Evolutionary conservation across 805 yeast species (phyloP).

Genomic region (Myxozyma sirexii): DNA sequence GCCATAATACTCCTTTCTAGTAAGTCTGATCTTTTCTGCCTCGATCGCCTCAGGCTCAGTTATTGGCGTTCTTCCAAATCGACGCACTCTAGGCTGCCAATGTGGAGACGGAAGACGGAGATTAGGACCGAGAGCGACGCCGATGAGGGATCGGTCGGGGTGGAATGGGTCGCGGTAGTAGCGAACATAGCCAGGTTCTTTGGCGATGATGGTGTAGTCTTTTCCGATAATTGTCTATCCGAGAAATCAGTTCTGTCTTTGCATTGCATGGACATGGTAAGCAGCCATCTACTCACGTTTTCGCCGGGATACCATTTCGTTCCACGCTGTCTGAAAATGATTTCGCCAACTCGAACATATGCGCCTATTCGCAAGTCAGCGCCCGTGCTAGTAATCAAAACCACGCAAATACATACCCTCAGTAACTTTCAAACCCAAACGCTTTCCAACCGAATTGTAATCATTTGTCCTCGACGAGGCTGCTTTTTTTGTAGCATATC

Average conservation of each 20-base stretch:
- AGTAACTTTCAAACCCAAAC: conserved; percentile 86
- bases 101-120: conserved; percentile 81
- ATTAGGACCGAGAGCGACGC: conserved; percentile 72
- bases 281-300: conserved; percentile 50
- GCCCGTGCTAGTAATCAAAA: background rate
- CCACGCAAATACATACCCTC: conserved; percentile 59
- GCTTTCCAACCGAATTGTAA: conserved; percentile 92
- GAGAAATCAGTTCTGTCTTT: background rate
- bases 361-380: conserved; percentile 40
- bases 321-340: conserved; percentile 92
- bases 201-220: conserved; percentile 89
- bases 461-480: conserved; percentile 93
- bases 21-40: conserved; percentile 61
- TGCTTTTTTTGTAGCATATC: conserved; percentile 91
- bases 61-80: conserved; percentile 72
- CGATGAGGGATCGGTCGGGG: conserved; percentile 86
- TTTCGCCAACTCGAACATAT: conserved; percentile 76
- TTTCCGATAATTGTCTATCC: conserved; percentile 63
- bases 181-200: conserved; percentile 90
- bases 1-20: conserved; percentile 61
- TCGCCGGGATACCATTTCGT: conserved; percentile 94
- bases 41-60: conserved; percentile 54
- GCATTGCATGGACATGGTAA: background rate
- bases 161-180: conserved; percentile 95
- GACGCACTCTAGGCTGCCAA: conserved; percentile 82